These are phyloP conservation scores for Jamesozyma gamospora DNA, from an alignment of 805 yeast genomes.

Conservation along the genomic window DNA sequence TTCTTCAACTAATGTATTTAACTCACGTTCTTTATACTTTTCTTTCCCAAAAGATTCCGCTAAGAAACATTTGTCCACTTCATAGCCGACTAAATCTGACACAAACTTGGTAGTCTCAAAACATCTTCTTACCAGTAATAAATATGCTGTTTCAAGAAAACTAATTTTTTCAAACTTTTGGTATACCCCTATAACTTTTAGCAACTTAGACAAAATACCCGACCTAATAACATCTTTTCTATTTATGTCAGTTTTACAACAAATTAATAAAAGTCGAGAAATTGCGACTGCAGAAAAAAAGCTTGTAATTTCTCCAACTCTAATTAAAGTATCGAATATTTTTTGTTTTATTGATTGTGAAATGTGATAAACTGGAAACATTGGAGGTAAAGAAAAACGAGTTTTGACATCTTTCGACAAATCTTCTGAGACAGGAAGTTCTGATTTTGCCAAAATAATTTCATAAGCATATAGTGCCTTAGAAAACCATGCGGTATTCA, in stretches of 20 bases:
- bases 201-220: constrained; percentile 37
- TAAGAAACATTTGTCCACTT: constrained; percentile 37
- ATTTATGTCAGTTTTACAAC: constrained; percentile 36
- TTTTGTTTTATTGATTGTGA: constrained; percentile 16
- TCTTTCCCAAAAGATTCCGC: constrained; percentile 27
- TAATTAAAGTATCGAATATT: constrained; percentile 38
- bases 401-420: constrained; percentile 18
- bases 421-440: constrained; percentile 38
- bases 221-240: constrained; percentile 38
- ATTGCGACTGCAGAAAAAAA: constrained; percentile 42
- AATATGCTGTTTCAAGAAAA: constrained; percentile 38
- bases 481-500: constrained; percentile 48
- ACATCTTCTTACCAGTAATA: constrained; percentile 54
- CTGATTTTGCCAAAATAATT: constrained; percentile 41
- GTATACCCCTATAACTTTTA: constrained; percentile 33
- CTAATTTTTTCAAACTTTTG: constrained; percentile 32
- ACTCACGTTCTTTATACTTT: constrained; percentile 33
- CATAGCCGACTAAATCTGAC: constrained; percentile 39
- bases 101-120: constrained; percentile 52
- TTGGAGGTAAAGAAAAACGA: constrained; percentile 11
- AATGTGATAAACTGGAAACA: constrained; percentile 18
- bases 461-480: constrained; percentile 47
- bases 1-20: constrained; percentile 40
- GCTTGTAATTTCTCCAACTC: constrained; percentile 32
- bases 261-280: constrained; percentile 46